Conservation (phyloP, 805 yeast genomes). For the Ascoidea rubescens region DNA sequence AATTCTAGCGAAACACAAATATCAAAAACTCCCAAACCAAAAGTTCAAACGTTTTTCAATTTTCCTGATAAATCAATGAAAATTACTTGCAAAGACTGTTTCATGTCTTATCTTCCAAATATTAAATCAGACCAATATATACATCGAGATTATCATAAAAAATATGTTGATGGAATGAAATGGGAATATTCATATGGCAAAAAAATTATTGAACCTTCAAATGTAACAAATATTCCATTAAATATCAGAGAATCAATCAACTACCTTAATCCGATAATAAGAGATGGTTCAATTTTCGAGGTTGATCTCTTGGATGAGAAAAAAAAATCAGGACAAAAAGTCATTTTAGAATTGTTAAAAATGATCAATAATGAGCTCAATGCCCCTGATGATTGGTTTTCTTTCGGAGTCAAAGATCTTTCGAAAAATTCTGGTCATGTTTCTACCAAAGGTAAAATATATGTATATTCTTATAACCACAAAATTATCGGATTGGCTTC, state of each 20-base stretch:
- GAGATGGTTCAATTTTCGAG: slow-evolving; percentile 20
- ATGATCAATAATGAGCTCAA: slow-evolving; percentile 46
- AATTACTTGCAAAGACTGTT: slow-evolving; percentile 32
- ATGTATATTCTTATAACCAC: slow-evolving; percentile 29
- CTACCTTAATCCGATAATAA: neutral
- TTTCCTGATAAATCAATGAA: neutral
- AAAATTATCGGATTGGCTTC: slow-evolving; percentile 44
- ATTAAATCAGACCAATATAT: slow-evolving; percentile 26
- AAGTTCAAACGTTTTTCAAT: slow-evolving; percentile 1
- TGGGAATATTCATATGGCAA: slow-evolving; percentile 30
- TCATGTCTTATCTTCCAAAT: slow-evolving; percentile 35
- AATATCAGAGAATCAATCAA: neutral
- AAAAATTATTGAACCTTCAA: slow-evolving; percentile 5
- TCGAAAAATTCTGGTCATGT: slow-evolving; percentile 2
- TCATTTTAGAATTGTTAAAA: slow-evolving; percentile 27
- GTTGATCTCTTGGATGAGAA: slow-evolving; percentile 15
- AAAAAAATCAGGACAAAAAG: slow-evolving; percentile 18
- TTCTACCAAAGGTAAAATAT: slow-evolving; percentile 27
- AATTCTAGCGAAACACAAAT: too few relatives aligned
- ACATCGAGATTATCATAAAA: slow-evolving; percentile 39
- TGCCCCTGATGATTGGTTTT: slow-evolving; percentile 37
- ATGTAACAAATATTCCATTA: slow-evolving; percentile 1
- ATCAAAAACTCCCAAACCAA: neutral
- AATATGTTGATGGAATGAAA: slow-evolving; percentile 31
- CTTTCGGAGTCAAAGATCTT: neutral